Evolutionary conservation across 805 yeast species (phyloP), one percentile per base, ranked within the genome.

Genomic region (Lachancea fermentati): DNA sequence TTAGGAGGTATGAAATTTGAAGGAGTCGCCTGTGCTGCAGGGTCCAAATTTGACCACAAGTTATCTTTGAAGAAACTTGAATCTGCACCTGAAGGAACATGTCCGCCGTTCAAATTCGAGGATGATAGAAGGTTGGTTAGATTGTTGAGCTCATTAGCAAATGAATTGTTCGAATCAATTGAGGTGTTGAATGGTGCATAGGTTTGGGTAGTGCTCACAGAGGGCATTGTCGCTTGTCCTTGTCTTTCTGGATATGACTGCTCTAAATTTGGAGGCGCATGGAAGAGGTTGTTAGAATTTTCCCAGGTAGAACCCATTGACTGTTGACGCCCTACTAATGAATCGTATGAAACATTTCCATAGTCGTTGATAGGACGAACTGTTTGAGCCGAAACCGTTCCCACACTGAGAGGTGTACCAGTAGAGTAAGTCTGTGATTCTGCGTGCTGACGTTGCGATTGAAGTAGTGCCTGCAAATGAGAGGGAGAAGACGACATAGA

Each of bases 61-160:
- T 26, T 13, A 12, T 38, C 37, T 17, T 32, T 28, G n/a, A 32
- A 9, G 26, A 33, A 39, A 19, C 24, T 17, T 15, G 36, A 24
- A 11, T 38, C 22, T 34, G 42, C 29, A 8, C 30, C 13, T 14
- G 36, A 19, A n/a, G 19, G n/a, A 32, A 16, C 24, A 3, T 32
- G 41, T 14, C 40, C 32, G 14, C 46, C 48, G 8, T 50, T 52
- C 13, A 58, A 36, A 2, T 52, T 51, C 5, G 63, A 41, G 6
- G 57, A 48, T 3, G 57, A 49, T 3, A 58, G 37, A 48, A 57
- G 52, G 14, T 45, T 46, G 4, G 62, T 50, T 16, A 58, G 42
- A 14, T 51, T 51, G 35, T 50, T 48, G 32, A 58, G 45, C 26
- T 58, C 63, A 33, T 57, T 53, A 17, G 39, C 45, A 32, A 56